Conservation (phyloP, 2,329 filamentous ascomycete genomes). For the Sporothrix pseudoabietina region DNA sequence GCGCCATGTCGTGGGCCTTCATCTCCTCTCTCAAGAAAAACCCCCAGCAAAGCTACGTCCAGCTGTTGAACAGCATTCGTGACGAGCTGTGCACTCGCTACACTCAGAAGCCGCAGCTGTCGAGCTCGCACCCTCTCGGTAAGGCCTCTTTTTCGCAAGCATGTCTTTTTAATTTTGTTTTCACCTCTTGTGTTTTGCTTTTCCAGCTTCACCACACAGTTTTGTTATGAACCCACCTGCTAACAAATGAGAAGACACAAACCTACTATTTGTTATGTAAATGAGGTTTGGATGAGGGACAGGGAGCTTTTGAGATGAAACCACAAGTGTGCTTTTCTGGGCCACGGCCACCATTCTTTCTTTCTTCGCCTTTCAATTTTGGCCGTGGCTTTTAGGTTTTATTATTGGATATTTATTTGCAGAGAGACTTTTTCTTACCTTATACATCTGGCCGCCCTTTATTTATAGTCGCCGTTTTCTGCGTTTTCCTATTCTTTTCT, state of each 20-base stretch:
- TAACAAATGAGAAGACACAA: slow-evolving; percentile 54
- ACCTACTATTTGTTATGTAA: slow-evolving; percentile 68
- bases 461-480: neutral
- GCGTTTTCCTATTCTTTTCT: neutral
- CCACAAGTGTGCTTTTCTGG: neutral
- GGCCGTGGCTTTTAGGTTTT: neutral
- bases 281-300: neutral
- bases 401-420: neutral
- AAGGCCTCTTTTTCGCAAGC: slow-evolving; percentile 44
- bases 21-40: slow-evolving; percentile 89
- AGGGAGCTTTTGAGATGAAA: neutral
- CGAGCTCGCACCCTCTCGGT: slow-evolving; percentile 95
- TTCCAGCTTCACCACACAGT: neutral
- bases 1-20: slow-evolving; percentile 98
- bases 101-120: slow-evolving; percentile 91
- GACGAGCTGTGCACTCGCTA: slow-evolving; percentile 87
- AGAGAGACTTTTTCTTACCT: neutral
- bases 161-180: slow-evolving; percentile 24
- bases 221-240: neutral
- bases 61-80: slow-evolving; percentile 92
- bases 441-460: neutral
- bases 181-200: slow-evolving; percentile 5
- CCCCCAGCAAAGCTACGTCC: slow-evolving; percentile 92
- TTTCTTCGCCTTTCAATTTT: neutral
- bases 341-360: neutral